Conservation (phyloP, 352 stramenopile species). For the Phytophthora fragariae region DNA sequence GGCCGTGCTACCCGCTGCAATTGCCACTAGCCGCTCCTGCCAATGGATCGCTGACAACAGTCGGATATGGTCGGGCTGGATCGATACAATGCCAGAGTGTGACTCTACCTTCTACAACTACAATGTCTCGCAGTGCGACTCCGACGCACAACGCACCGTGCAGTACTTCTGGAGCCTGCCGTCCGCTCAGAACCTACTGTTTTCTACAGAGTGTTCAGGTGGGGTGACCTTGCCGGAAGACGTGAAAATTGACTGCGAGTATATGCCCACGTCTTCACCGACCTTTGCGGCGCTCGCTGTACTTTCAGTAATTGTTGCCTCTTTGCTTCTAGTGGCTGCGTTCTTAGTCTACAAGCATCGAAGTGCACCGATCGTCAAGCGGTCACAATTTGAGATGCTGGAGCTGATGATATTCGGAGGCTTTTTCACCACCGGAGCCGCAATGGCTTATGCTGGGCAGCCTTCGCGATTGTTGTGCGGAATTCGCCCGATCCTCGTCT, state of each 20-base stretch:
- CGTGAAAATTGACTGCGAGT: conserved; percentile 49
- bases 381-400: conserved; percentile 58
- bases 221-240: conserved; percentile 26
- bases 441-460: conserved; percentile 41
- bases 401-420: conserved; percentile 50
- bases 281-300: conserved; percentile 26
- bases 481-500: conserved; percentile 45
- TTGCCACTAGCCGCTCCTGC: conserved; percentile 54
- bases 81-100: conserved; percentile 40
- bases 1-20: conserved; percentile 24
- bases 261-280: conserved; percentile 38
- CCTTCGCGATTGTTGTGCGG: conserved; percentile 41
- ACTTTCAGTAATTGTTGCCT: conserved; percentile 23
- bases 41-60: conserved; percentile 46
- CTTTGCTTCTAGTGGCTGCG: conserved; percentile 19
- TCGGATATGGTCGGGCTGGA: conserved; percentile 45
- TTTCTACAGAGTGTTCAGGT: conserved; percentile 37
- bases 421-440: conserved; percentile 42
- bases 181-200: conserved; percentile 14
- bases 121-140: conserved; percentile 46
- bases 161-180: conserved; percentile 50
- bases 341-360: conserved; percentile 41
- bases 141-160: conserved; percentile 32
- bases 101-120: conserved; percentile 57
- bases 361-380: conserved; percentile 49